Base-by-base conservation (phyloP, 176 grass and related monocot species). In the Phyllostachys edulis region DNA sequence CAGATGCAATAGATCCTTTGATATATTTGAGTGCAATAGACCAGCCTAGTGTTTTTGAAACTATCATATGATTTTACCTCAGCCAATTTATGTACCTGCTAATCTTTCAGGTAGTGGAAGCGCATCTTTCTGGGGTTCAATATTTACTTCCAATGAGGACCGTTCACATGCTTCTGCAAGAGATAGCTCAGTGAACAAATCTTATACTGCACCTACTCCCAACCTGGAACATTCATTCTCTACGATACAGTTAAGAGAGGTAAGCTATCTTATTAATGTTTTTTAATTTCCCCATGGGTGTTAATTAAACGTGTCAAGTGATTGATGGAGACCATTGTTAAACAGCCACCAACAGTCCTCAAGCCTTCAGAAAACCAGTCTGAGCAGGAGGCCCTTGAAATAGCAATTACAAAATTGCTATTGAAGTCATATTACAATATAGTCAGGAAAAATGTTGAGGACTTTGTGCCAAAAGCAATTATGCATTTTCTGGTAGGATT, bases 401-500 rank as follows among this genome's bases (percentile, higher is more conserved):
- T 99, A 80, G 72, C 96, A 55, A 96, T 99, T 20, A 99, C 96
- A 85, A 99, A 99, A 79, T 84, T 99, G 78, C 85, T 99, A 79
- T 86, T 99, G 85, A 95, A 96, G 83, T 99, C 96, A 51, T 99
- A 99, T 84, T 99, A 96, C 87, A 91, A 99, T 88, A 99, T 99
- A 75, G 96, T 96, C 20, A 92, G 93, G 77, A 99, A 99, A 87
- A 99, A 91, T 90, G 79, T 99, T 9, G 96, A 99, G 88, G 96
- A 96, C 73, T 89, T 92, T 4, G 86, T 99, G 27, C 96, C 96
- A 72, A 99, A 99, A 88, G 89, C 96, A 68, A 96, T 99, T 62
- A 99, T 96, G 96, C 96, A 99, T 84, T 99, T 99, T 73, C 86
- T 99, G 87, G 96, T 99, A 68, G 29, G 71, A 11, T 85, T 73